Evolutionary conservation across 768 basidiomycete genomes (phyloP), one percentile per base, ranked within the genome.

Genomic region (Candolleomyces aberdarensis): DNA sequence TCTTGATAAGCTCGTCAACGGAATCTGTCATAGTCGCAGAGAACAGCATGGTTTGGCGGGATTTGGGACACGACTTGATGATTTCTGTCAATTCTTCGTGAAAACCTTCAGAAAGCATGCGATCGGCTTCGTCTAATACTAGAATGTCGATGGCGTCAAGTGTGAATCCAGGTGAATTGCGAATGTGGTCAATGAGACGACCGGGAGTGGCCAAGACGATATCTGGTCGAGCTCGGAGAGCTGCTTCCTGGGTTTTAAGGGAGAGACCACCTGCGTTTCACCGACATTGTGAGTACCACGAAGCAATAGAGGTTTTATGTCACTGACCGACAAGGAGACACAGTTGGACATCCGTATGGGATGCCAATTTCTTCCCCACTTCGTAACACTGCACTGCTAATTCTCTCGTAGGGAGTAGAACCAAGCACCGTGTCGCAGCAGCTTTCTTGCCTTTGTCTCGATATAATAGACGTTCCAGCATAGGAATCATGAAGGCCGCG

Each of bases 1-100:
- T 89, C 69, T 87, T 88, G 60, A 98, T 91, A 52, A 99, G 83
- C 69, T 95, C 89, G 67, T 97, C 93, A 9, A 98, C 91, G 1
- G 91, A 90, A 73, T 99, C 97, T 4, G 96, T 98, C 91, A 98
- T 98, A 1, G 97, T 99, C 2, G 97, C 97, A 0, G 95, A 97
- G 75, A 99, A 99, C 41, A 99, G 81, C 94, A 99, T 96, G 3
- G 97, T 98, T 72, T 98, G 97, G 41, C 97, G 85, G 26, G 90
- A 89, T 20, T 74, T 74, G 1, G 95, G 95, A 70, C 95, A 97
- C 17, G 91, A 84, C 67, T 88, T 89, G 75, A 98, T 87, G 67
- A 99, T 97, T 75, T 99, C 97, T 17, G 85, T 78, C 39, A 99
- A 80, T 72, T 98, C 97, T 71, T 96, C 97, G 7, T 90, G 86